phyloP scores from a whole-genome alignment of 805 yeast species.

The Kluyveromyces starmeri region DNA sequence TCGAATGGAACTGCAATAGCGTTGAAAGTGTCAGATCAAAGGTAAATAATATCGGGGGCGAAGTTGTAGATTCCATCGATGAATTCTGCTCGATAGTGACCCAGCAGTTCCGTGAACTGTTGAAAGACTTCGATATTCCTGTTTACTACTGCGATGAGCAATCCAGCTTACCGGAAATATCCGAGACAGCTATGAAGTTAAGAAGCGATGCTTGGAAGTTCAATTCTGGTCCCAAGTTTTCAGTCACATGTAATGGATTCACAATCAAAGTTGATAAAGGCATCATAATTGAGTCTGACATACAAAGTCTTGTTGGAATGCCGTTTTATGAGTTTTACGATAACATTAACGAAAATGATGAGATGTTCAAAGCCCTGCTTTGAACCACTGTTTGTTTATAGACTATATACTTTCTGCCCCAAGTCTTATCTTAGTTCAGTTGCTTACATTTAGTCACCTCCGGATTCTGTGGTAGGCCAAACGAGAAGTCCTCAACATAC shows the following conservation, averaged over 20 bases:
- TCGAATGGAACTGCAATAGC: constrained; percentile 38
- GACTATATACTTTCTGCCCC: too few relatives aligned
- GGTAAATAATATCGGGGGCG: constrained; percentile 54
- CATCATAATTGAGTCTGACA: constrained; percentile 12
- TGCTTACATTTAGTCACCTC: constrained; percentile 62
- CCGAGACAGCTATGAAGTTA: constrained; percentile 34
- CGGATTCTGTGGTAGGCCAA: constrained; percentile 65
- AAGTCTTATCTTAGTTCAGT: constrained; percentile 25
- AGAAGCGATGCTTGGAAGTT: constrained; percentile 64
- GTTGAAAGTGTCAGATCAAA: constrained; percentile 75
- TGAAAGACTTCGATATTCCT: constrained; percentile 22
- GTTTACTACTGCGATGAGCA: constrained; percentile 23
- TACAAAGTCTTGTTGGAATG: constrained; percentile 10
- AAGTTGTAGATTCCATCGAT: constrained; percentile 33
- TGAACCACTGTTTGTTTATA: background rate
- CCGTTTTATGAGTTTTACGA: constrained; percentile 13
- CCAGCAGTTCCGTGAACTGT: constrained; percentile 18
- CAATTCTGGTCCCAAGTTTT: constrained; percentile 70
- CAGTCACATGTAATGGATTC: constrained; percentile 36
- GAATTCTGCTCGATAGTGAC: constrained; percentile 24
- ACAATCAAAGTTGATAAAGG: constrained; percentile 47
- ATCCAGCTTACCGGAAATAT: constrained; percentile 32
- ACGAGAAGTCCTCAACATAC: constrained; percentile 78
- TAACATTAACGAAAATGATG: background rate
- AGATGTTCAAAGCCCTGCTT: background rate